A percentile compares a stretch with the other conserved stretches of the same genome.
Conservation (phyloP, 495 filamentous ascomycete species). For the Podospora comata region DNA sequence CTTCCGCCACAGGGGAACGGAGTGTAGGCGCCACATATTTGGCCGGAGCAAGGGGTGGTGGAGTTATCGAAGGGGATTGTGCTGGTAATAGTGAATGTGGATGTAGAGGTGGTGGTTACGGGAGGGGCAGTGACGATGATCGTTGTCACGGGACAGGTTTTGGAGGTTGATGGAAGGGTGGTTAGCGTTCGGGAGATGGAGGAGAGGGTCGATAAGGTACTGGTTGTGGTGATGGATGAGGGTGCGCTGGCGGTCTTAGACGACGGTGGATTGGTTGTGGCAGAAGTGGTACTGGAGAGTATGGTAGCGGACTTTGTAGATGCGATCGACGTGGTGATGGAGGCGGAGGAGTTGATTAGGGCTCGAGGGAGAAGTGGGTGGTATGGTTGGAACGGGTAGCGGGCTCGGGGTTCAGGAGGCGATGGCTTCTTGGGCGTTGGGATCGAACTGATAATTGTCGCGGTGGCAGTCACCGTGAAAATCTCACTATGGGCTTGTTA, state of each 20-base stretch:
- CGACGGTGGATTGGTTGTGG: background rate
- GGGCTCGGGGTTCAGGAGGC: background rate
- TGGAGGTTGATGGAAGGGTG: background rate
- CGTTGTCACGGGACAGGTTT: background rate
- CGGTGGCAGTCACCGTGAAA: background rate
- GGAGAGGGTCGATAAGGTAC: background rate
- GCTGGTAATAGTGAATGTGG: background rate
- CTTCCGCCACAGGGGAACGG: background rate
- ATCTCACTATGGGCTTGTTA: background rate
- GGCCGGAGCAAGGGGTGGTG: background rate
- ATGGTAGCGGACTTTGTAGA: background rate
- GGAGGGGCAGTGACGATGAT: slow-evolving; percentile 1
- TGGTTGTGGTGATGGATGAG: background rate
- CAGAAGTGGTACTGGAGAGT: background rate
- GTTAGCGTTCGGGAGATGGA: background rate
- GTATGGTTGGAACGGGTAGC: background rate
- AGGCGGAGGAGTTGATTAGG: background rate
- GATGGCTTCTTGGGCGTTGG: background rate
- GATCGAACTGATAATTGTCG: background rate
- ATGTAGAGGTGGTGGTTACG: background rate
- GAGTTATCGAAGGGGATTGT: background rate
- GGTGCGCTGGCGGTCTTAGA: too few species aligned
- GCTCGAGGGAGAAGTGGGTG: background rate
- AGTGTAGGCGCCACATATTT: slow-evolving; percentile 13
- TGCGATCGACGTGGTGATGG: background rate